phyloP scores from a whole-genome alignment of 1,284 basidiomycete species.

The Cryptococcus sp. region DNA sequence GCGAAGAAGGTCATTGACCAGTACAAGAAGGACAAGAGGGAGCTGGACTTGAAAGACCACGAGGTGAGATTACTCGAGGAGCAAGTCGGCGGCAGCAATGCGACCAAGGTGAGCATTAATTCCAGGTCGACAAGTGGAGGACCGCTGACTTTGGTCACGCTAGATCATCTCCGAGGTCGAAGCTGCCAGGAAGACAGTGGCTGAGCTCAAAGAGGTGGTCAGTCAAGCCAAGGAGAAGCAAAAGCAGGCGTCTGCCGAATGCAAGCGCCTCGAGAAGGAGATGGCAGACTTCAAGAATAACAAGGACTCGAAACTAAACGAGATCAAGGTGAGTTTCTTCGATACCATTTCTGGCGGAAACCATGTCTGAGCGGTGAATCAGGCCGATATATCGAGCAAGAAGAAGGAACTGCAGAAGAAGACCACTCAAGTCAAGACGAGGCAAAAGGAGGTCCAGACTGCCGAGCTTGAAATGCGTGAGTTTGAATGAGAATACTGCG shows the following conservation, averaged over 20 bases:
- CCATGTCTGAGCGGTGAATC: not conserved
- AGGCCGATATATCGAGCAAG: conserved; percentile 77
- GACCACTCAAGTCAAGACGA: conserved; percentile 74
- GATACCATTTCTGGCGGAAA: not conserved
- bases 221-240: conserved; percentile 73
- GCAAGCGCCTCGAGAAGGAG: conserved; percentile 86
- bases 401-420: conserved; percentile 81
- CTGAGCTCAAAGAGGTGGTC: conserved; percentile 67
- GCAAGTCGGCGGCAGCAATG: conserved; percentile 86
- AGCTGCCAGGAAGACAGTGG: conserved; percentile 67
- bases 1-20: conserved; percentile 64
- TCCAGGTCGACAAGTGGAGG: not conserved
- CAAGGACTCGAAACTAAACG: conserved; percentile 93
- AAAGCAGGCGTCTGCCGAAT: conserved; percentile 71
- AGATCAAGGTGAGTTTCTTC: conserved; percentile 71
- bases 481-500: conserved; percentile 29
- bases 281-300: conserved; percentile 99
- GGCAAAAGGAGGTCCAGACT: conserved; percentile 87
- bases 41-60: conserved; percentile 87
- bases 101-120: conserved; percentile 67
- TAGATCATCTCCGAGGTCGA: conserved; percentile 83
- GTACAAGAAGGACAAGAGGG: conserved; percentile 68
- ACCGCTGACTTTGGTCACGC: too few relatives aligned
- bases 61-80: conserved; percentile 79
- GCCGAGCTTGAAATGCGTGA: conserved; percentile 80